Percentiles rank a stretch among this genome's conserved stretches.
Evolutionary conservation across 2,329 filamentous ascomycete genomes (phyloP).

Genomic region (Mycogone perniciosa): DNA sequence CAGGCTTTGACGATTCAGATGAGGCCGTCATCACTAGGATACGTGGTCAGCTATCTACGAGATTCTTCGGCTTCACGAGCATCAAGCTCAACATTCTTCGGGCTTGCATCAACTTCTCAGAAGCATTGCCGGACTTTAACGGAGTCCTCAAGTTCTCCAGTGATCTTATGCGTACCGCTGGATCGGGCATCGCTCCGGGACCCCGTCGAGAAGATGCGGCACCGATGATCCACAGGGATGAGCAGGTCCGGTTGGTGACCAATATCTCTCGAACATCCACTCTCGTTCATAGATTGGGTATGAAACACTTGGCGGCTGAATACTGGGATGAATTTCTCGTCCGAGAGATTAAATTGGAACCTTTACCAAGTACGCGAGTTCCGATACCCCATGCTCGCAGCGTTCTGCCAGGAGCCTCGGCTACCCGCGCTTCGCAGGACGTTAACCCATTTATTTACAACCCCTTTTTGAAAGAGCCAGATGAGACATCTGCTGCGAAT

Average conservation of each 20-base stretch:
- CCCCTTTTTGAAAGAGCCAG: constrained; percentile 68
- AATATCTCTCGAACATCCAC: constrained; percentile 80
- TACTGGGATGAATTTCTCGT: constrained; percentile 98
- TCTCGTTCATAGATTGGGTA: constrained; percentile 68
- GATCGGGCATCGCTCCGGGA: constrained; percentile 70
- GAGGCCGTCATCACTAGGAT: constrained; percentile 51
- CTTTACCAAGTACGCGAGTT: constrained; percentile 50
- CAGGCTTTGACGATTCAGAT: constrained; percentile 40
- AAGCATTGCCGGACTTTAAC: constrained; percentile 85
- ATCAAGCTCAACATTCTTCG: constrained; percentile 83
- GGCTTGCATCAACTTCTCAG: constrained; percentile 88
- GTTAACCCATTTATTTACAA: constrained; percentile 92
- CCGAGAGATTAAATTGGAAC: constrained; percentile 65
- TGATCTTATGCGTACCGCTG: constrained; percentile 74
- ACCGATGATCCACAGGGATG: constrained; percentile 67
- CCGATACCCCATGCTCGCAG: constrained; percentile 60
- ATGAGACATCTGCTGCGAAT: constrained; percentile 56
- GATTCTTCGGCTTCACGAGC: constrained; percentile 69
- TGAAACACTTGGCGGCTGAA: constrained; percentile 64
- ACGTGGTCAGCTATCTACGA: constrained; percentile 48
- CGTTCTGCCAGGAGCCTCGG: constrained; percentile 44
- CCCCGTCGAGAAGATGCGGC: constrained; percentile 62
- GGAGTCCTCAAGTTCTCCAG: constrained; percentile 86
- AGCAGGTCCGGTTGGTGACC: constrained; percentile 75
- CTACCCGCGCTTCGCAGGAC: constrained; percentile 49